Evolutionary conservation across 495 filamentous ascomycete species (phyloP).

Genomic region (Oidiodendron maius): DNA sequence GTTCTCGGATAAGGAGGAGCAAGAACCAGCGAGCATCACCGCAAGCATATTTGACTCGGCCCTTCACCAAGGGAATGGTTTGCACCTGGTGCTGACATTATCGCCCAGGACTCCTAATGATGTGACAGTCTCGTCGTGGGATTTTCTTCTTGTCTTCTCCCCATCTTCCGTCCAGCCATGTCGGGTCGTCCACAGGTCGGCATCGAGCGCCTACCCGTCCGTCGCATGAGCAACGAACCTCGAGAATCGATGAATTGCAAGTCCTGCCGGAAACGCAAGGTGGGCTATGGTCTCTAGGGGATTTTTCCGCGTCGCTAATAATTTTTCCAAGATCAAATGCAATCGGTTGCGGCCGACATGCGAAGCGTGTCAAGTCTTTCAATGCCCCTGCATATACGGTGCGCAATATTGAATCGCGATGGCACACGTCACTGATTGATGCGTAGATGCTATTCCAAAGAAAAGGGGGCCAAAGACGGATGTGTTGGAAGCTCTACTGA

Average conservation of each 20-base stretch:
- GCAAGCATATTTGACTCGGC: neutral
- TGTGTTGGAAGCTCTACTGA: constrained; percentile 76
- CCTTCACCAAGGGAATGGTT: neutral
- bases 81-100: constrained; percentile 4
- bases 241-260: constrained; percentile 94
- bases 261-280: constrained; percentile 80
- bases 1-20: too few species aligned
- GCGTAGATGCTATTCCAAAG: constrained; percentile 75
- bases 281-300: constrained; percentile 34
- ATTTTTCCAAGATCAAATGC: constrained; percentile 65
- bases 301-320: constrained; percentile 12
- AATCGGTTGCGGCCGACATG: constrained; percentile 78
- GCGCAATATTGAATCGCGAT: constrained; percentile 21
- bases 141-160: neutral
- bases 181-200: constrained; percentile 64
- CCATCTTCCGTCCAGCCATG: constrained; percentile 7
- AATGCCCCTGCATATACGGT: constrained; percentile 87
- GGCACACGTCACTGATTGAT: constrained; percentile 2
- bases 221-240: constrained; percentile 67
- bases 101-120: constrained; percentile 7
- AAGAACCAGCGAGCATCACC: too few species aligned
- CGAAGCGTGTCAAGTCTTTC: constrained; percentile 83
- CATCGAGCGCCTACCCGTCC: constrained; percentile 70
- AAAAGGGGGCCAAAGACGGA: constrained; percentile 87
- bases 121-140: constrained; percentile 2